Conservation (phyloP, 352 stramenopile species). For the Globisporangium echinulatum region DNA sequence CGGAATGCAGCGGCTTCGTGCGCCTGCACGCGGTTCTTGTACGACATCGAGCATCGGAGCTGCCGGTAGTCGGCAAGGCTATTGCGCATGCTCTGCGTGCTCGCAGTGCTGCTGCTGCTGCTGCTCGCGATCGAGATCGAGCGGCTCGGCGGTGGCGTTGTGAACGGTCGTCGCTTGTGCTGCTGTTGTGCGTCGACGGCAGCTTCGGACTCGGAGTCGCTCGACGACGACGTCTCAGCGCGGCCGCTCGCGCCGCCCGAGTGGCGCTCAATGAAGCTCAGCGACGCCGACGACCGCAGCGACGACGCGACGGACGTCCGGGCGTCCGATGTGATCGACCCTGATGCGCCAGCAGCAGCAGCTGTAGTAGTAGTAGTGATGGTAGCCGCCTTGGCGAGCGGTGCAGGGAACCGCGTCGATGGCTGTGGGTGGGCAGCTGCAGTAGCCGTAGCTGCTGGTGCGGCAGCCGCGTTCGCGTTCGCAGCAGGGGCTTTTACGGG, state of each 20-base stretch:
- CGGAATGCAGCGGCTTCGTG: constrained; percentile 18
- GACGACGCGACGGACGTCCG: constrained; percentile 43
- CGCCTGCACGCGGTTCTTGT: constrained; percentile 64
- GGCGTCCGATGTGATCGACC: constrained; percentile 17
- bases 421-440: not conserved
- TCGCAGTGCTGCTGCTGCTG: constrained; percentile 12
- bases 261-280: constrained; percentile 35
- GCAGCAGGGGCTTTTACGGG: not conserved
- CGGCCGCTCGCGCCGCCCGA: constrained; percentile 24
- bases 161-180: not conserved
- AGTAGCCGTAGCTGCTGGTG: not conserved
- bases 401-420: constrained; percentile 1
- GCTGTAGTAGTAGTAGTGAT: too few species aligned
- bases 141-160: not conserved
- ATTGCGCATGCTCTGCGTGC: constrained; percentile 15
- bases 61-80: constrained; percentile 65
- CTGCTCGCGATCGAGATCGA: constrained; percentile 2
- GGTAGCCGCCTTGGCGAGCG: constrained; percentile 8
- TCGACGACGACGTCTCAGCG: constrained; percentile 10
- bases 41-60: constrained; percentile 80
- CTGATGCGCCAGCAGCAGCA: not conserved
- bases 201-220: constrained; percentile 11
- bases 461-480: not conserved
- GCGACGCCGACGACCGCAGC: constrained; percentile 42
- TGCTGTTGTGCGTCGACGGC: not conserved